A percentile compares a stretch with the other conserved stretches of the same genome.
These are phyloP conservation scores for Mycena floridula DNA, from an alignment of 768 basidiomycete species.

Conservation along the genomic window DNA sequence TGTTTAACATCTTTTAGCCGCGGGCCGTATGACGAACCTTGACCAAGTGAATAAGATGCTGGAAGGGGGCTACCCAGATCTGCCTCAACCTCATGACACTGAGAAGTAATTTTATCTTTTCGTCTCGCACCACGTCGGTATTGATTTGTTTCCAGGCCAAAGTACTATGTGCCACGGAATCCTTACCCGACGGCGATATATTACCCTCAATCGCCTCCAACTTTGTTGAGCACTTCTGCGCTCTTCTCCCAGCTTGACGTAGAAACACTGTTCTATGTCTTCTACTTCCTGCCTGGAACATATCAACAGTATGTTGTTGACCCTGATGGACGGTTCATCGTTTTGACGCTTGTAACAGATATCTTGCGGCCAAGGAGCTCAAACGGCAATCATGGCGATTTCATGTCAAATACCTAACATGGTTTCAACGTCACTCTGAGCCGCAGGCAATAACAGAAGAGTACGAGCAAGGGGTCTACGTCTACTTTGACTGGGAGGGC, in stretches of 20 bases:
- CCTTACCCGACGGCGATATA: conserved; percentile 88
- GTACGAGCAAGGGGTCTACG: conserved; percentile 98
- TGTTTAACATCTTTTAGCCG: conserved; percentile 32
- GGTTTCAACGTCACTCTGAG: conserved; percentile 98
- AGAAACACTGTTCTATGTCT: conserved; percentile 97
- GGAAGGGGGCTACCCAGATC: conserved; percentile 83
- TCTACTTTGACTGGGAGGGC: conserved; percentile 99
- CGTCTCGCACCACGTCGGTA: conserved; percentile 5
- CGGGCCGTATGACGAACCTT: conserved; percentile 60
- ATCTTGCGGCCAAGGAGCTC: conserved; percentile 92
- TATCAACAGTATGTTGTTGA: conserved; percentile 94
- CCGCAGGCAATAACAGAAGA: conserved; percentile 99
- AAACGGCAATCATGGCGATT: conserved; percentile 99
- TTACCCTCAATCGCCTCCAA: conserved; percentile 87
- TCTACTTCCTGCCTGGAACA: conserved; percentile 96
- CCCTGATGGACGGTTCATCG: background rate
- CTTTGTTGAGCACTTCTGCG: conserved; percentile 72
- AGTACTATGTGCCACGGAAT: conserved; percentile 93
- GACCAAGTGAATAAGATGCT: conserved; percentile 90
- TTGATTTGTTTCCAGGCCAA: conserved; percentile 55
- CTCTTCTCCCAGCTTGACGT: conserved; percentile 91
- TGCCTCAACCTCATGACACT: conserved; percentile 90
- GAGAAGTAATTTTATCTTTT: conserved; percentile 64
- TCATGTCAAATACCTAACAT: conserved; percentile 98
- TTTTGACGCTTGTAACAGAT: conserved; percentile 39